A percentile compares a stretch with the other conserved stretches of the same genome.
Evolutionary conservation across 805 yeast species (phyloP).

Genomic region (Candida chauliodis): DNA sequence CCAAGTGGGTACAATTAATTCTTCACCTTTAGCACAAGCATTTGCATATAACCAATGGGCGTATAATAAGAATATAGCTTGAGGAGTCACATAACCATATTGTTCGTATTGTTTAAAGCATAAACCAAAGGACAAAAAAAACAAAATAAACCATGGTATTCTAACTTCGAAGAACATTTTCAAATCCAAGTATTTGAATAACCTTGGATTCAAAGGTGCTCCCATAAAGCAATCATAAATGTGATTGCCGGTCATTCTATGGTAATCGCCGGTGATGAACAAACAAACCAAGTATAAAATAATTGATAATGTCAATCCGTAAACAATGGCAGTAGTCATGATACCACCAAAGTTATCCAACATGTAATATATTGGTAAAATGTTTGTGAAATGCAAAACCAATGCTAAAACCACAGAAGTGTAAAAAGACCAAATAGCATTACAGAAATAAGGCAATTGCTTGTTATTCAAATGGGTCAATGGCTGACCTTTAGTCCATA

Average conservation of each 20-base stretch:
- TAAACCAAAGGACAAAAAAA: constrained; percentile 71
- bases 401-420: constrained; percentile 56
- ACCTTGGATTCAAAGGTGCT: constrained; percentile 92
- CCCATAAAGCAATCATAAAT: constrained; percentile 95
- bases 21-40: constrained; percentile 98
- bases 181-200: constrained; percentile 80
- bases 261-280: constrained; percentile 67
- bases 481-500: constrained; percentile 94
- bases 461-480: constrained; percentile 73
- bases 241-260: constrained; percentile 87
- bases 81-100: constrained; percentile 78
- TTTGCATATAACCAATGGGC: constrained; percentile 96
- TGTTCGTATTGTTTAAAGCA: constrained; percentile 75
- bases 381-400: constrained; percentile 65
- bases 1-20: constrained; percentile 96
- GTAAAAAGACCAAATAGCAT: constrained; percentile 85
- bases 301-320: constrained; percentile 70
- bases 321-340: constrained; percentile 85
- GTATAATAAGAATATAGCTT: constrained; percentile 64
- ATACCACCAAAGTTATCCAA: constrained; percentile 84
- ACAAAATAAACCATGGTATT: constrained; percentile 91
- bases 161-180: constrained; percentile 98
- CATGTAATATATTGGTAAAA: constrained; percentile 70
- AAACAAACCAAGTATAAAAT: constrained; percentile 68
- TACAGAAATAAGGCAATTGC: constrained; percentile 89